These are phyloP conservation scores for Eucalyptus sideroxylon DNA, from an alignment of 345 rosid genomes.

Conservation along the genomic window DNA sequence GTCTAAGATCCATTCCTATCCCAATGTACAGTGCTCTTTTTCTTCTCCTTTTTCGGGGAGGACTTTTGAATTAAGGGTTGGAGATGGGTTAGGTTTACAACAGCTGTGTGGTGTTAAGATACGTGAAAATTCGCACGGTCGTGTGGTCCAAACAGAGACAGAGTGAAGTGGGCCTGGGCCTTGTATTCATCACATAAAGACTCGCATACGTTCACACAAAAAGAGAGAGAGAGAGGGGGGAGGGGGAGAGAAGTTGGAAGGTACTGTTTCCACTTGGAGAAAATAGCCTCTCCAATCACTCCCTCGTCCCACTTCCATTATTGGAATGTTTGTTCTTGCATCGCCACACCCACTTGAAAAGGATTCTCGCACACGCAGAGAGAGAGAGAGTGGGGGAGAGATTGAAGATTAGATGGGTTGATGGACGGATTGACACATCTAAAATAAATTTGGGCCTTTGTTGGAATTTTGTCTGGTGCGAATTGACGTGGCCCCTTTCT, in stretches of 20 bases:
- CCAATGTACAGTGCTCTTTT: neutral
- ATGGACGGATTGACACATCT: neutral
- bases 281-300: slow-evolving; percentile 9
- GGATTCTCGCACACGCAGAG: neutral
- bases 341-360: neutral
- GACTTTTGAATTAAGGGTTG: neutral
- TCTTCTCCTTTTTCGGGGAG: neutral
- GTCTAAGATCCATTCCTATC: neutral
- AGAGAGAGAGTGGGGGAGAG: neutral
- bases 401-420: neutral
- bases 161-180: neutral
- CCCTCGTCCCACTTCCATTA: slow-evolving; percentile 64
- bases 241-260: neutral
- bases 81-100: neutral
- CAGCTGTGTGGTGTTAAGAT: neutral
- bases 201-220: neutral
- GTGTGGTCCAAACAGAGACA: neutral
- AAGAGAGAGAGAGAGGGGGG: neutral
- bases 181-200: neutral
- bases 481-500: slow-evolving; percentile 13
- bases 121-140: neutral
- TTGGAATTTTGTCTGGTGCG: neutral
- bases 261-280: slow-evolving; percentile 37
- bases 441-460: neutral
- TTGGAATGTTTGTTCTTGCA: slow-evolving; percentile 32